Evolutionary conservation across 306 rosid species (phyloP), one percentile per base, ranked within the genome.

Genomic region (Mimosa bimucronata): DNA sequence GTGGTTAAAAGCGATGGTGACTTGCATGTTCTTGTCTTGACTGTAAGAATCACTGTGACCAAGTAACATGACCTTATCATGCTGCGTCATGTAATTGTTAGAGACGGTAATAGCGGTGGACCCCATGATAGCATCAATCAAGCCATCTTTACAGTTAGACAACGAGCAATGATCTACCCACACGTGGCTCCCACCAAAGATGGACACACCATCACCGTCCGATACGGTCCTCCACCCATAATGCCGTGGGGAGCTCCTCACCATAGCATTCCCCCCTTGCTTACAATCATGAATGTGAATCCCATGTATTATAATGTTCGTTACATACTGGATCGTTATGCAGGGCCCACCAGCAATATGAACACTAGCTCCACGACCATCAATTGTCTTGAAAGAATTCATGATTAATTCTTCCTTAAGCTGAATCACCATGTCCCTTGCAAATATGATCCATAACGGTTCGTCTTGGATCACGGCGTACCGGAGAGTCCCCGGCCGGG

Each of bases 331-430:
- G 5, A 95, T 71, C 0, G 98, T 95, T 5, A 95, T 95, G 89
- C 98, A 95, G 25, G 98, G 98, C n/a, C 98, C 98, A 2, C 96
- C 97, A 9, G 98, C 90, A 60, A 95, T 95, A 83, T 95, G 98
- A 0, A 95, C 98, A 71, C 96, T 90, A 0, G 98, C 92, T 0
- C 98, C 98, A 65, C 98, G 81, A 0, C 98, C 98, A 53, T 95
- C 98, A 10, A 95, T 61, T 3, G 98, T 95, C 68, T 95, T 95
- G 85, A 95, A 95, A 0, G 98, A 95, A 83, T 92, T 95, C 98
- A 95, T 95, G 29, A 95, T 95, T 5, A 95, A 79, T 62, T 95
- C 98, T 61, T 95, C 98, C 66, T 95, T 95, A n/a, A 95, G 53
- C 42, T 78, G 77, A 48, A 95, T 95, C 83, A 92, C 93, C 98